Evolutionary conservation across 2,329 filamentous ascomycete species (phyloP).

Genomic region (Apiospora hydei): DNA sequence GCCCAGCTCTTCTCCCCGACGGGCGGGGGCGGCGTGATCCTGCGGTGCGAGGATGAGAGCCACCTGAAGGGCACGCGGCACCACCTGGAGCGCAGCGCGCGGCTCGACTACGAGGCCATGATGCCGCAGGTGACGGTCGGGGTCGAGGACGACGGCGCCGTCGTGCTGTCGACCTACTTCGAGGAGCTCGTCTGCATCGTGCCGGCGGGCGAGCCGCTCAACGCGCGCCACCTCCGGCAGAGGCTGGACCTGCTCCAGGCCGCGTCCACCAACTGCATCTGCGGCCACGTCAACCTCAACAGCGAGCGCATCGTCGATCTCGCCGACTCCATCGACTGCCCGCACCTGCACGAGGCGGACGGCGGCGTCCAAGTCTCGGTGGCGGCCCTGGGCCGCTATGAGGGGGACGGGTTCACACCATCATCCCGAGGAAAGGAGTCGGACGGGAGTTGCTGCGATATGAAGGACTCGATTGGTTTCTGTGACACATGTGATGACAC

Average conservation of each 20-base stretch:
- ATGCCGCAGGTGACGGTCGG: conserved; percentile 22
- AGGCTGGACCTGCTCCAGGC: conserved; percentile 24
- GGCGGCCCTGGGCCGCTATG: not conserved
- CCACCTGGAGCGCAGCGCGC: conserved; percentile 20
- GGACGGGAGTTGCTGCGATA: conserved; percentile 8
- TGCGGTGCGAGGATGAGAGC: conserved; percentile 25
- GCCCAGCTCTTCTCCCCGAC: not conserved
- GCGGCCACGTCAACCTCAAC: conserved; percentile 19
- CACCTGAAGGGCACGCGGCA: conserved; percentile 22
- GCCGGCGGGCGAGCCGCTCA: conserved; percentile 1
- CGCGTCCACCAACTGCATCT: conserved; percentile 19
- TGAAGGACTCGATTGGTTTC: conserved; percentile 24
- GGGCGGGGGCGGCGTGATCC: conserved; percentile 10
- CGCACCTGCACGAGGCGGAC: conserved; percentile 9
- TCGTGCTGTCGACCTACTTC: conserved; percentile 23
- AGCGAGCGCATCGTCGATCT: conserved; percentile 21
- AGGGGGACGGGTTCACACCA: not conserved
- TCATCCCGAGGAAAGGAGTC: not conserved
- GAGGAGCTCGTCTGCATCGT: conserved; percentile 24
- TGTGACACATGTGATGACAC: conserved; percentile 23
- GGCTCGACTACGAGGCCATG: conserved; percentile 18
- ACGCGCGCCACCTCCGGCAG: not conserved
- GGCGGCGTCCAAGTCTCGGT: not conserved
- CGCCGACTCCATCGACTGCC: conserved; percentile 20
- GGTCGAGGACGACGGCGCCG: conserved; percentile 17